A percentile compares a stretch with the other conserved stretches of the same genome.
These are phyloP conservation scores for Trichocomaceae sp. DNA, from an alignment of 2,329 filamentous ascomycete species.

Conservation along the genomic window DNA sequence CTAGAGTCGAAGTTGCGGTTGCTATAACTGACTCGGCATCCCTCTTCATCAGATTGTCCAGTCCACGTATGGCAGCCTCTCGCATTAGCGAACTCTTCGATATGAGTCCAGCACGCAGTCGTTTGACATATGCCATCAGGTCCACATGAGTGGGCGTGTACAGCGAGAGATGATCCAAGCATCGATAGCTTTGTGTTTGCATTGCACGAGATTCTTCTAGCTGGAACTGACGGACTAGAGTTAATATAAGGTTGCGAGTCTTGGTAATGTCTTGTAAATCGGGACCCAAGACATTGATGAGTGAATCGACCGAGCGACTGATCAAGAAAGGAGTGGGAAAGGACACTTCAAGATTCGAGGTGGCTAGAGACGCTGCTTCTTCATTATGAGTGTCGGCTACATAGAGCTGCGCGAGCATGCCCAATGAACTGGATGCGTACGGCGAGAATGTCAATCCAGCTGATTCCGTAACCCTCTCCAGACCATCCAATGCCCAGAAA, in stretches of 20 bases:
- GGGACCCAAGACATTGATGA: slow-evolving; percentile 92
- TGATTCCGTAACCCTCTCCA: slow-evolving; percentile 81
- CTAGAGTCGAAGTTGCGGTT: slow-evolving; percentile 69
- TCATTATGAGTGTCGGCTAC: slow-evolving; percentile 85
- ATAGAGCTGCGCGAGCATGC: slow-evolving; percentile 90
- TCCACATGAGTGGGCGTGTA: slow-evolving; percentile 86
- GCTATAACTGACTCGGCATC: slow-evolving; percentile 75
- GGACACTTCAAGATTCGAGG: slow-evolving; percentile 85
- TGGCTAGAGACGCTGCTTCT: slow-evolving; percentile 70
- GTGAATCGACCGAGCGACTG: slow-evolving; percentile 82
- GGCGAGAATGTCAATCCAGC: slow-evolving; percentile 86
- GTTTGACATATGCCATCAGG: slow-evolving; percentile 73
- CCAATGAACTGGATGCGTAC: slow-evolving; percentile 83
- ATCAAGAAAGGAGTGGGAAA: slow-evolving; percentile 75
- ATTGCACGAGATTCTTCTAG: slow-evolving; percentile 65
- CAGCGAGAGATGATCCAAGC: slow-evolving; percentile 82
- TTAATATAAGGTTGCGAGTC: slow-evolving; percentile 85
- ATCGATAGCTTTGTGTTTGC: slow-evolving; percentile 69
- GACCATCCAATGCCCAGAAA: slow-evolving; percentile 88
- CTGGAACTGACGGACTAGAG: slow-evolving; percentile 74
- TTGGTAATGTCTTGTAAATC: slow-evolving; percentile 90
- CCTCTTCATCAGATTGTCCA: slow-evolving; percentile 93
- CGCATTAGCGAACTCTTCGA: slow-evolving; percentile 63
- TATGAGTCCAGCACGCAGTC: slow-evolving; percentile 70
- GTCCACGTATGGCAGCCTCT: slow-evolving; percentile 74